These are phyloP conservation scores for Papilionanthe hybrid DNA, from an alignment of 116 monocot genomes.

Conservation along the genomic window DNA sequence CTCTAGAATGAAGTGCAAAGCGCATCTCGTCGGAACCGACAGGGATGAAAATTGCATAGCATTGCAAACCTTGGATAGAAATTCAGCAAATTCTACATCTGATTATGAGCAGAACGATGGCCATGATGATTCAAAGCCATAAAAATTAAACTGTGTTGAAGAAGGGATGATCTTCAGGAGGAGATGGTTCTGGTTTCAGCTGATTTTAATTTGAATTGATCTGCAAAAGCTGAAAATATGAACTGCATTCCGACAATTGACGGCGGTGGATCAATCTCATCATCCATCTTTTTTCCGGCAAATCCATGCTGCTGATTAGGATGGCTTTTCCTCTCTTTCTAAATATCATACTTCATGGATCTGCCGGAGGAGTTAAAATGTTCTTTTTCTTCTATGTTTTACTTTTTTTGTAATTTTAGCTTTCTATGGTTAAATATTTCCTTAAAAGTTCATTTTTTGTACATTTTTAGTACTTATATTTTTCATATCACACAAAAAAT, in stretches of 20 bases:
- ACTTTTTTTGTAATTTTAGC: not conserved
- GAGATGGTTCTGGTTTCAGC: not conserved
- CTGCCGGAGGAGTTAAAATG: not conserved
- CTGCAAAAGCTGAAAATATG: not conserved
- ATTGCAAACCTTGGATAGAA: too few species aligned
- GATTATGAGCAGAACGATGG: not conserved
- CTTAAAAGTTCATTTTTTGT: too few species aligned
- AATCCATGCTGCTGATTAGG: not conserved
- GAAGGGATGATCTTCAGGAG: not conserved
- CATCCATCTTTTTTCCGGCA: not conserved
- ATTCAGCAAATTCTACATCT: too few species aligned
- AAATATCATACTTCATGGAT: not conserved
- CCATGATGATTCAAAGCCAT: not conserved
- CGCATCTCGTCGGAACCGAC: not conserved
- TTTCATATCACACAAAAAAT: too few species aligned
- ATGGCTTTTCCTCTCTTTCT: not conserved
- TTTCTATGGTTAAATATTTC: not conserved
- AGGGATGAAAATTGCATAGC: not conserved
- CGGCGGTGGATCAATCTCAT: not conserved
- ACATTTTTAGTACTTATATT: too few species aligned
- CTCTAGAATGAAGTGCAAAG: too few species aligned
- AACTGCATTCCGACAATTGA: too few species aligned
- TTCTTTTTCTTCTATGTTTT: too few species aligned
- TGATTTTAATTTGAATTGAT: not conserved
- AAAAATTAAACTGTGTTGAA: not conserved